Conservation (phyloP, 2,329 filamentous ascomycete genomes). For the Aspergillus vadensis region DNA sequence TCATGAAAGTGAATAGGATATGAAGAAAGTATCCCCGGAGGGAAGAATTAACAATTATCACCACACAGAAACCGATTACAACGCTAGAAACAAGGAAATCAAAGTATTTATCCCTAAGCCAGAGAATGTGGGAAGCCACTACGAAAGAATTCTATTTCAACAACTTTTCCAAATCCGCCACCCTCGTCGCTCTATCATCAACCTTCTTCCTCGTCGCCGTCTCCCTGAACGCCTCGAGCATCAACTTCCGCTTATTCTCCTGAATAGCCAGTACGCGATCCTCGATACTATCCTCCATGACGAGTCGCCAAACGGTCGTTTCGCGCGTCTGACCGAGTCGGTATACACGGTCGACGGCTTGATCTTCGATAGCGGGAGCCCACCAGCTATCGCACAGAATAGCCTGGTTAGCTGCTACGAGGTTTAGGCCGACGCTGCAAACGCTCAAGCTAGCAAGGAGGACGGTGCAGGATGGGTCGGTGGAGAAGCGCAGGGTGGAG, state of each 20-base stretch:
- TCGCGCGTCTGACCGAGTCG: slow-evolving; percentile 78
- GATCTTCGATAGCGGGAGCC: slow-evolving; percentile 90
- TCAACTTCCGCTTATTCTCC: slow-evolving; percentile 73
- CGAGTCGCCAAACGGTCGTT: slow-evolving; percentile 76
- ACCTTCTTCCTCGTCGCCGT: slow-evolving; percentile 60
- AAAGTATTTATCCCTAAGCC: too few species aligned
- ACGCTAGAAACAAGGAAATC: not conserved
- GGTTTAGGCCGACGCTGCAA: slow-evolving; percentile 81
- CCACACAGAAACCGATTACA: not conserved
- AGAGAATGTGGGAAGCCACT: too few species aligned
- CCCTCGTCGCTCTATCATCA: slow-evolving; percentile 56
- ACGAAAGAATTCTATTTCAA: slow-evolving; percentile 17
- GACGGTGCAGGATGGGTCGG: slow-evolving; percentile 68
- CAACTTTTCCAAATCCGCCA: slow-evolving; percentile 51
- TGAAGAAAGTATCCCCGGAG: too few species aligned
- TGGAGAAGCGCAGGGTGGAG: slow-evolving; percentile 67
- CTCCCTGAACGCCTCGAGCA: slow-evolving; percentile 78
- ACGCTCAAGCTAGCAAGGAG: slow-evolving; percentile 81
- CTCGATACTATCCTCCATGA: slow-evolving; percentile 80
- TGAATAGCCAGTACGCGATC: slow-evolving; percentile 79
- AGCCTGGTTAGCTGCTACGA: slow-evolving; percentile 83
- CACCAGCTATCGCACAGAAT: slow-evolving; percentile 86
- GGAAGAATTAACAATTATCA: too few species aligned
- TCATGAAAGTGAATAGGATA: too few species aligned
- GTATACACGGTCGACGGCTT: slow-evolving; percentile 86